Base-by-base conservation (phyloP, 352 stramenopile species). In the Thalassiosira sp. region DNA sequence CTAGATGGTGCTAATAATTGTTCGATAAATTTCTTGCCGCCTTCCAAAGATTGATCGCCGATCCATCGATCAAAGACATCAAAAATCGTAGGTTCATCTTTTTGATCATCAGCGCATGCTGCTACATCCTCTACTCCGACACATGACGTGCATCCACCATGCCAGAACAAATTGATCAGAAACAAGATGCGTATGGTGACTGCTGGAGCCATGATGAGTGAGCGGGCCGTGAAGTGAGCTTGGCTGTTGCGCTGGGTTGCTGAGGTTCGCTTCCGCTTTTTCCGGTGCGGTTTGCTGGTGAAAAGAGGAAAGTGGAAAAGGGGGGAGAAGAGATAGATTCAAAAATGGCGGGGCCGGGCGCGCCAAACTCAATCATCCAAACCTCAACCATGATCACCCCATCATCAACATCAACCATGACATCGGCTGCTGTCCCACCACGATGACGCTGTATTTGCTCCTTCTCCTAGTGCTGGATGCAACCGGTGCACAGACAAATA, bases 11-110 rank as follows among this genome's bases (percentile, higher is more conserved):
- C 33, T 33, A 64, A 37, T 22, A 49, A 37, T 24, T 64, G n/a
- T 22, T 64, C 31, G 1, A 64, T 20, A 11, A 53, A 51, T 33
- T 25, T 46, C 24, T 64, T 33, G 11, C 56, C n/a, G n/a, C n/a
- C 56, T 10, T 64, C 56, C 6, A 22, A 16, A 7, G 56, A 64
- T 22, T 22, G 7, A 52, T 52, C 56, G 5, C 37, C 56, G 24
- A 64, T 37, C 56, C 56, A 64, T 64, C 52, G 51, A 18, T 13
- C 20, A 15, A 64, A 37, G 35, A 64, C 31, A 52, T 64, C 33
- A 28, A 64, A 37, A 37, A 52, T 64, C 24, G 20, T 16, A 15
- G 56, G 33, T 27, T 40, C 37, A 35, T 64, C 13, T 10, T 52
- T 16, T 20, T 37, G 2, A 10, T 16, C 46, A 33, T n/a, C 46